Evolutionary conservation across 192 early-diverging fungal genomes (phyloP).

Genomic region (Coemansia sp.): DNA sequence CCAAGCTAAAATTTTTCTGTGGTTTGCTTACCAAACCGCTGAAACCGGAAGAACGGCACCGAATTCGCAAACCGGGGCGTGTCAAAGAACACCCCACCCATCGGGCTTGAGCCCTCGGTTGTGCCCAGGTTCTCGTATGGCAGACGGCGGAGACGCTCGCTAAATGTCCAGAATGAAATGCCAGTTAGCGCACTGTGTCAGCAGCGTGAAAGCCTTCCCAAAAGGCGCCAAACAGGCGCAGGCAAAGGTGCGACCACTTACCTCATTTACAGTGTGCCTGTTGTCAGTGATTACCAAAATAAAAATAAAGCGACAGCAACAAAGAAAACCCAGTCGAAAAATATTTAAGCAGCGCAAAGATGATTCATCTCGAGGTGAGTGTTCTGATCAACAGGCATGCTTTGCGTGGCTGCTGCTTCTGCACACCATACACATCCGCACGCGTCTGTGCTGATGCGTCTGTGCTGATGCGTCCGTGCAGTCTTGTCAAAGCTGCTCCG

Average conservation of each 20-base stretch:
- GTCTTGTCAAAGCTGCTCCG: not conserved
- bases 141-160: conserved; percentile 49
- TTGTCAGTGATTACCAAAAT: not conserved
- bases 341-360: not conserved
- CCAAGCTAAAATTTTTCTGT: not conserved
- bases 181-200: not conserved
- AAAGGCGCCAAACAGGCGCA: not conserved
- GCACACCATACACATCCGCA: not conserved
- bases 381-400: not conserved
- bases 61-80: conserved; percentile 55
- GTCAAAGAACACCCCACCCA: conserved; percentile 49
- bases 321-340: not conserved
- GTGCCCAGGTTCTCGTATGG: conserved; percentile 47
- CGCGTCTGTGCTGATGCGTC: not conserved
- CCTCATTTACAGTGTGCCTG: not conserved
- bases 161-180: conserved; percentile 6
- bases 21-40: conserved; percentile 44
- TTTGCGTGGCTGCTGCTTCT: not conserved
- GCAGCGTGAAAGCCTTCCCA: not conserved
- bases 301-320: not conserved
- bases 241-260: not conserved
- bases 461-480: not conserved
- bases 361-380: not conserved
- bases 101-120: conserved; percentile 44
- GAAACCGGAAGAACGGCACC: conserved; percentile 50